Evolutionary conservation across 1,284 basidiomycete species (phyloP), one percentile per base, ranked within the genome.

Genomic region (Ustilago vetiveriae): DNA sequence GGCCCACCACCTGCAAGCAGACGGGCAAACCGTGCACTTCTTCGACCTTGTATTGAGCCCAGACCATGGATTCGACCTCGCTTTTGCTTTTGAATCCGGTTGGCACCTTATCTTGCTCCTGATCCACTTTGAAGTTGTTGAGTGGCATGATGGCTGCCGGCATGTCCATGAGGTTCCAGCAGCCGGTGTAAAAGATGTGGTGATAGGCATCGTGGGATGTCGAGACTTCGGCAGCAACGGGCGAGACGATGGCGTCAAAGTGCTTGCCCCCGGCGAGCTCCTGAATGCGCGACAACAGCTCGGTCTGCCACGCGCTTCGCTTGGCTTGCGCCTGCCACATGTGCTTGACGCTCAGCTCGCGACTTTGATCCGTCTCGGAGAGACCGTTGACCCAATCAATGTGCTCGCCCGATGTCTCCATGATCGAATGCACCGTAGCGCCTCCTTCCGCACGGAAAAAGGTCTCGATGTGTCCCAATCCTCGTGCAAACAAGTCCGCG

Each of bases 381-480:
- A 74, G 60, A 14, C 70, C 72, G 0, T 26, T 21, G 21, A 68
- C 63, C 72, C 72, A 72, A 6, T 69, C 65, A 3, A 37, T 36
- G 33, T 71, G 54, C 49, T 74, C 72, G 17, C 70, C 70, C 0
- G 56, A 59, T 1, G 55, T 26, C 22, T 59, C 54, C 64, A 74
- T 73, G 36, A 74, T 50, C n/a, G 33, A 42, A 11, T 72, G 62
- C 21, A 74, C 49, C 4, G 60, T 56, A 1, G 47, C 51, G 7
- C 72, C 69, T 7, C 72, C 72, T 30, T 73, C 72, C 6, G 70
- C 70, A 16, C 62, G 52, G 62, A 74, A 74, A 44, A 74, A 72
- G 4, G 46, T 11, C 16, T 40, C 55, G 27, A 69, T 53, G 19
- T 53, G 45, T 3, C 13, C 9, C 26, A 43, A 24, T 0, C 64